Percentiles rank a stretch among this genome's conserved stretches.
phyloP scores from a whole-genome alignment of 2,329 filamentous ascomycete species.

The Neurospora sp. region DNA sequence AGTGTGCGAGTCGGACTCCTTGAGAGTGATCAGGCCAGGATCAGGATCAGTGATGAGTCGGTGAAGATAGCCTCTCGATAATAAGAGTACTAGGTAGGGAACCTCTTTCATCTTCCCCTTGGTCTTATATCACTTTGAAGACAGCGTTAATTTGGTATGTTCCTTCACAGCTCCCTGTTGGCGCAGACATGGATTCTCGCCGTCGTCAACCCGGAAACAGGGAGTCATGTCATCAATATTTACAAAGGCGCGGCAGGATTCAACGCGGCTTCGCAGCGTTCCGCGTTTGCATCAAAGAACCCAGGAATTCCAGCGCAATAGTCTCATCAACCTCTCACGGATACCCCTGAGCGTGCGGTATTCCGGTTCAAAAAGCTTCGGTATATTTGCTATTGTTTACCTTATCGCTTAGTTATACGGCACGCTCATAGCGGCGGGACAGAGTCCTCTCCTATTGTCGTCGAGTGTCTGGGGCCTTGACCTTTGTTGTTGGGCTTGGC shows the following conservation, averaged over 20 bases:
- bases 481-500: neutral
- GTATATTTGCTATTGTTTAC: neutral
- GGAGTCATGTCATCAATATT: neutral
- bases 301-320: neutral
- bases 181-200: neutral
- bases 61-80: neutral
- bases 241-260: neutral
- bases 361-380: neutral
- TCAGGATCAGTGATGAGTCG: neutral
- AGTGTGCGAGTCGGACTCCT: neutral
- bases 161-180: neutral
- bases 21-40: neutral
- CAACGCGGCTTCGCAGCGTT: neutral
- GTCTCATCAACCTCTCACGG: neutral
- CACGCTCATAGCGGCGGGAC: neutral
- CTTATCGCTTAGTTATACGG: neutral
- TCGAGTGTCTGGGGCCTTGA: neutral
- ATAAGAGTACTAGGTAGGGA: neutral
- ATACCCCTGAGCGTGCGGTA: neutral
- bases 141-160: neutral
- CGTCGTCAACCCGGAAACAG: neutral
- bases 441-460: neutral
- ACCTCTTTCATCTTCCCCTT: neutral
- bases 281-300: neutral
- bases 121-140: neutral